Evolutionary conservation across 2,329 filamentous ascomycete species (phyloP).

Genomic region (Purpureocillium takamizusanense): DNA sequence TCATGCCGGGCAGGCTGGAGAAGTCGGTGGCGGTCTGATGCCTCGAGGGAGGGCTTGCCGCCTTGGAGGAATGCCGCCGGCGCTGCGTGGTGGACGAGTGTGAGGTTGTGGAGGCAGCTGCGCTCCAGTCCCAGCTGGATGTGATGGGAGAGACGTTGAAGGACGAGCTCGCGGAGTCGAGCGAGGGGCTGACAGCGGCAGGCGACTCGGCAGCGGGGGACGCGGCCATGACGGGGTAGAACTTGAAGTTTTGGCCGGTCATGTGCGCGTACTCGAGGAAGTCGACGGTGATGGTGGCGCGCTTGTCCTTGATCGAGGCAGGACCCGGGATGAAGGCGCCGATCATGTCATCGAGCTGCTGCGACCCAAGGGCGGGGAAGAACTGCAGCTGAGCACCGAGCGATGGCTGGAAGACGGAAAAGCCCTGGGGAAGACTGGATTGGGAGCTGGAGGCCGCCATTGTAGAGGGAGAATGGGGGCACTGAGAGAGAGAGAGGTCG

Average conservation of each 20-base stretch:
- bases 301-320: constrained; percentile 48
- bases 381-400: constrained; percentile 53
- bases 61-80: constrained; percentile 17
- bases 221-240: constrained; percentile 42
- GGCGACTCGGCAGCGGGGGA: constrained; percentile 29
- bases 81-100: constrained; percentile 15
- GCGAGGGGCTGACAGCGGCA: constrained; percentile 27
- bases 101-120: constrained; percentile 20
- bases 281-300: constrained; percentile 47
- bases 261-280: constrained; percentile 44
- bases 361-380: constrained; percentile 53
- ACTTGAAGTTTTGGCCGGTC: constrained; percentile 52
- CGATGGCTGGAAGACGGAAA: constrained; percentile 51
- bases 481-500: neutral
- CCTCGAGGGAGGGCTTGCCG: constrained; percentile 15
- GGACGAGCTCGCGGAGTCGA: constrained; percentile 37
- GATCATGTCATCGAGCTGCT: constrained; percentile 53
- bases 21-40: constrained; percentile 30
- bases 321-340: constrained; percentile 47
- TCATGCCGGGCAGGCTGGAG: constrained; percentile 51
- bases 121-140: constrained; percentile 37
- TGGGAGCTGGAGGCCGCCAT: constrained; percentile 17
- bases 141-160: constrained; percentile 41
- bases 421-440: constrained; percentile 32
- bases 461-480: neutral